Evolutionary conservation across 1,284 basidiomycete genomes (phyloP).

Genomic region (Megacollybia platyphylla): DNA sequence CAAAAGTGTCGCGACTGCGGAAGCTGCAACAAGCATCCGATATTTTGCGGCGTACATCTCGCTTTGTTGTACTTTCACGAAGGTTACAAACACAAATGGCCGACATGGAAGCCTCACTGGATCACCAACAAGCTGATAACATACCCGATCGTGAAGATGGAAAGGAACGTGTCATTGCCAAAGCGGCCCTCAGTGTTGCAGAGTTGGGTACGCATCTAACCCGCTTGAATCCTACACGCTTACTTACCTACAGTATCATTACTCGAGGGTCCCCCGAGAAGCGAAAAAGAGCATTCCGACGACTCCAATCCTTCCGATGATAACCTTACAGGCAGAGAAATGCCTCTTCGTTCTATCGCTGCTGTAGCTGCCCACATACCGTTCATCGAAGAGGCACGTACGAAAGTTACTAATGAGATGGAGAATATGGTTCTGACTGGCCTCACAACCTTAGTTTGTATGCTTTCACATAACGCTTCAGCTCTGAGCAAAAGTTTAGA

Average conservation of each 20-base stretch:
- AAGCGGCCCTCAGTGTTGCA: conserved; percentile 82
- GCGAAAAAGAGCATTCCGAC: neutral
- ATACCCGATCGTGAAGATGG: conserved; percentile 50
- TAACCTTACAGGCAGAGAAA: conserved; percentile 11
- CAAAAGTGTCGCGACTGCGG: conserved; percentile 59
- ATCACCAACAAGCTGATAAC: conserved; percentile 7
- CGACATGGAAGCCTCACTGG: conserved; percentile 31
- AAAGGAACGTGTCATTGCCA: conserved; percentile 75
- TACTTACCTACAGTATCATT: conserved; percentile 19
- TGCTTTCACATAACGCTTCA: conserved; percentile 3
- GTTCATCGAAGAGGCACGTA: conserved; percentile 58
- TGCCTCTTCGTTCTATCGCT: conserved; percentile 57
- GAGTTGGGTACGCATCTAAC: conserved; percentile 56
- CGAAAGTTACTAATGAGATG: conserved; percentile 72
- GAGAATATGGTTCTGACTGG: conserved; percentile 77
- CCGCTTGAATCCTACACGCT: neutral
- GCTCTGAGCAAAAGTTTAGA: conserved; percentile 27
- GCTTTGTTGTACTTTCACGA: conserved; percentile 73
- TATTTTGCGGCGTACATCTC: conserved; percentile 67
- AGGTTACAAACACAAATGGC: conserved; percentile 73
- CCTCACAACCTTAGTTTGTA: conserved; percentile 55
- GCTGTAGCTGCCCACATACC: conserved; percentile 60
- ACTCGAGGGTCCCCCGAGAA: conserved; percentile 17
- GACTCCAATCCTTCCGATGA: conserved; percentile 8
- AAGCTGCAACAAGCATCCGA: conserved; percentile 74